Conservation (phyloP, 352 stramenopile species). For the Phytopythium aichiense region DNA sequence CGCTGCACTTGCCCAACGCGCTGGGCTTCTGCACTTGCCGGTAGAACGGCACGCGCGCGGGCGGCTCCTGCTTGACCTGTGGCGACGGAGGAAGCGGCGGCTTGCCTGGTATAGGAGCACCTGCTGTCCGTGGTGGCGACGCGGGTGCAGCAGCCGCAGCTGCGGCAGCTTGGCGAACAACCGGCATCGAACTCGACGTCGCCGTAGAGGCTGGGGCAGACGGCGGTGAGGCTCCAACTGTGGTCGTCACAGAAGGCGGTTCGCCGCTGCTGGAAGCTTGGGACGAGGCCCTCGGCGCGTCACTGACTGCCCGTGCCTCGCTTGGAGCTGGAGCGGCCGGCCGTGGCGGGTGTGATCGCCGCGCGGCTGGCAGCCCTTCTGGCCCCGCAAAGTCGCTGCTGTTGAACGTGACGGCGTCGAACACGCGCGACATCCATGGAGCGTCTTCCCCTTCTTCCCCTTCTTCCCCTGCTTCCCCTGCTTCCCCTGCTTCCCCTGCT, state of each 20-base stretch:
- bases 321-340: neutral
- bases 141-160: neutral
- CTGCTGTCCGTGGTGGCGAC: neutral
- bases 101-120: neutral
- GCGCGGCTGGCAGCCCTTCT: conserved; percentile 34
- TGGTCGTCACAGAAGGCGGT: neutral
- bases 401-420: conserved; percentile 36
- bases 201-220: neutral
- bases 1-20: conserved; percentile 29
- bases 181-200: too few species aligned
- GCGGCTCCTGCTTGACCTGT: conserved; percentile 4
- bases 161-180: neutral
- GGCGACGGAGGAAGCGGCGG: neutral
- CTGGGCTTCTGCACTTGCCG: conserved; percentile 11
- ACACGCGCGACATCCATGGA: conserved; percentile 34
- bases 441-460: conserved; percentile 1
- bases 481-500: neutral
- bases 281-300: neutral
- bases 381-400: conserved; percentile 33
- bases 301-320: neutral
- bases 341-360: conserved; percentile 22
- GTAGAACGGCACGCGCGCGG: neutral
- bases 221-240: neutral
- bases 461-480: neutral
- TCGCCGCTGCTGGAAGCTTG: neutral